phyloP scores from a whole-genome alignment of 768 basidiomycete species.

The Rhizopogon vinicolor region DNA sequence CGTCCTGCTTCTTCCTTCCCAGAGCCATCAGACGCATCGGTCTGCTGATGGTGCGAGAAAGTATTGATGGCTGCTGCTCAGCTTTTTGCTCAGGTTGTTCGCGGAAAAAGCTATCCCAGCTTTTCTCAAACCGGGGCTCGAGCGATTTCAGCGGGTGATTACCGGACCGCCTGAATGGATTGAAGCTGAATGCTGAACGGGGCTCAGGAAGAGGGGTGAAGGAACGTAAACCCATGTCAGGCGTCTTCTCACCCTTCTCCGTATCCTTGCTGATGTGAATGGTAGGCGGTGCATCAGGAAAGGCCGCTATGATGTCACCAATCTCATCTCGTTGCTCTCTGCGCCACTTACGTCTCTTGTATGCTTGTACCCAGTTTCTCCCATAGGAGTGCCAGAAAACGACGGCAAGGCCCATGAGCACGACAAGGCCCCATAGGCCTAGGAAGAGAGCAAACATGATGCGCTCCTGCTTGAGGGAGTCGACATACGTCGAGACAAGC shows the following conservation, averaged over 20 bases:
- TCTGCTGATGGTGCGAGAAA: constrained; percentile 20
- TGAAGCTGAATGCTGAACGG: constrained; percentile 25
- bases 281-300: constrained; percentile 10
- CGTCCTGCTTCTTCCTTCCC: constrained; percentile 35
- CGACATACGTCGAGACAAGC: constrained; percentile 69
- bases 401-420: constrained; percentile 70
- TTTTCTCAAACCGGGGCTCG: constrained; percentile 31
- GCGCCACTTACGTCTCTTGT: constrained; percentile 46
- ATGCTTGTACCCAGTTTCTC: constrained; percentile 39
- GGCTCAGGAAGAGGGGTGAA: constrained; percentile 48
- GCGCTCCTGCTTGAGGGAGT: constrained; percentile 72
- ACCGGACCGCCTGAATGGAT: constrained; percentile 35
- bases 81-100: constrained; percentile 12
- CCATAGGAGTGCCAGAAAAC: constrained; percentile 73
- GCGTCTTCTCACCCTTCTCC: constrained; percentile 17
- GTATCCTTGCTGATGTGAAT: constrained; percentile 15
- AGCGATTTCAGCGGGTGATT: constrained; percentile 22
- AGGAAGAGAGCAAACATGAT: constrained; percentile 83
- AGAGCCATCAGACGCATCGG: constrained; percentile 41
- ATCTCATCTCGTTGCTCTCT: constrained; percentile 46
- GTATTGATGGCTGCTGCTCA: constrained; percentile 19
- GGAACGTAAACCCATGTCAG: constrained; percentile 30
- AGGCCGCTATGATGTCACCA: constrained; percentile 34
- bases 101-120: constrained; percentile 43
- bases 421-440: constrained; percentile 77